Evolutionary conservation across 148 eudicot genomes (phyloP), one percentile per base, ranked within the genome.

Genomic region (Silene uniflora): DNA sequence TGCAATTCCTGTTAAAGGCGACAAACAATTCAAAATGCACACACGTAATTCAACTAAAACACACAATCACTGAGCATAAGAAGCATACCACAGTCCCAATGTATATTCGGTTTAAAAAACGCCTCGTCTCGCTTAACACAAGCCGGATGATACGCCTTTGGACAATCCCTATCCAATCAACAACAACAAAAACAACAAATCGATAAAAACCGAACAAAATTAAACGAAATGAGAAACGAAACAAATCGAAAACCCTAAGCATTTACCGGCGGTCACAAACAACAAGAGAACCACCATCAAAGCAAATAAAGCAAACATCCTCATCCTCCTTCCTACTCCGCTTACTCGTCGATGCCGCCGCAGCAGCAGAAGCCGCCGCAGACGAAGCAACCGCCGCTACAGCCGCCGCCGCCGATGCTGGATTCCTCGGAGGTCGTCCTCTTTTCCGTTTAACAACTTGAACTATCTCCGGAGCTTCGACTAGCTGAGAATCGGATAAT

Each of bases 141-240:
- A 70, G 98, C 87, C 1, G 98, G 90, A 84, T 93, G 98, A 71
- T 93, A 93, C 39, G 98, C 98, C 89, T 93, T 93, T 0, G 98
- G 96, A 82, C 98, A 93, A 21, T 88, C 96, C 92, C 90, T 88
- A 44, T 67, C 32, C 76, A 54, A 62, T 47, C 23, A 75, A 25
- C 23, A 4, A 14, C 19, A 56, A 75, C 49, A 39, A 73, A 42
- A 14, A 29, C 5, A 74, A 39, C 12, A 14, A 29, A 68, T 42
- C 6, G n/a, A 46, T 17, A 46, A 21, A n/a, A 64, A 22, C 12
- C 4, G 10, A 16, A 1, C 44, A 71, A 35, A 59, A 12, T 52
- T 5, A 24, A 0, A 3, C 25, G 5, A 27, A 63, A 63, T 22
- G 24, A 60, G 24, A 17, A 60, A n/a, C 63, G 24, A 60, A 58